These are phyloP conservation scores for Aspergillus carbonarius DNA, from an alignment of 2,329 filamentous ascomycete species.

Conservation along the genomic window DNA sequence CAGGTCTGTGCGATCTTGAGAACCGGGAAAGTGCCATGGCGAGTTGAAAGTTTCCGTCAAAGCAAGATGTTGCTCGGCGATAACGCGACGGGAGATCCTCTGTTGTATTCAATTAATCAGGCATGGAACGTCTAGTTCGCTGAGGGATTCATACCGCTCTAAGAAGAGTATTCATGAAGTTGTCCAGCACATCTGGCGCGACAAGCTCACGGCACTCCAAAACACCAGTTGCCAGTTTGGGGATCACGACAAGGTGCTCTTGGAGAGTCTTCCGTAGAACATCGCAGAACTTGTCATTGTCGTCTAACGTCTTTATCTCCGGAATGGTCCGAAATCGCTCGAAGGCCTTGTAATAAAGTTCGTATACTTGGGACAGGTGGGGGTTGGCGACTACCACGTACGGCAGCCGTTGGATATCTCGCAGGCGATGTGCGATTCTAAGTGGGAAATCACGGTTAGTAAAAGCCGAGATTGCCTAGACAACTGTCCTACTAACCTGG, in stretches of 20 bases:
- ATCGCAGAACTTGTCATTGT: constrained; percentile 85
- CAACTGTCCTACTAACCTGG: constrained; percentile 57
- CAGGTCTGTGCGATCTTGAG: constrained; percentile 62
- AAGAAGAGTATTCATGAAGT: constrained; percentile 92
- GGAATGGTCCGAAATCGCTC: constrained; percentile 81
- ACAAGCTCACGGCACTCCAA: constrained; percentile 85
- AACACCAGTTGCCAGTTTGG: constrained; percentile 90
- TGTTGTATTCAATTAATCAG: constrained; percentile 35
- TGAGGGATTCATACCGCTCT: constrained; percentile 65
- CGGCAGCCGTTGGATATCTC: constrained; percentile 94
- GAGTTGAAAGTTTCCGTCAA: constrained; percentile 92
- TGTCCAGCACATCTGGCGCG: constrained; percentile 76
- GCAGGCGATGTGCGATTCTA: constrained; percentile 87
- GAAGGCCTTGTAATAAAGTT: constrained; percentile 96
- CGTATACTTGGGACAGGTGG: constrained; percentile 92
- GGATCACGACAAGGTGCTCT: constrained; percentile 90
- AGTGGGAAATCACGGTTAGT: constrained; percentile 7
- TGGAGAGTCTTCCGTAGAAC: constrained; percentile 75
- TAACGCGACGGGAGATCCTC: constrained; percentile 93
- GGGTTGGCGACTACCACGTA: constrained; percentile 96
- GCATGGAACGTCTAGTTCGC: constrained; percentile 10
- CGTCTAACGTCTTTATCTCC: constrained; percentile 79
- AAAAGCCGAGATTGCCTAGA: neutral
- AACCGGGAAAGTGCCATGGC: constrained; percentile 82
- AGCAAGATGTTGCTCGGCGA: constrained; percentile 94